A percentile compares a stretch with the other conserved stretches of the same genome.
Evolutionary conservation across 257 asterid species (phyloP).

Genomic region (Solanum etuberosum): DNA sequence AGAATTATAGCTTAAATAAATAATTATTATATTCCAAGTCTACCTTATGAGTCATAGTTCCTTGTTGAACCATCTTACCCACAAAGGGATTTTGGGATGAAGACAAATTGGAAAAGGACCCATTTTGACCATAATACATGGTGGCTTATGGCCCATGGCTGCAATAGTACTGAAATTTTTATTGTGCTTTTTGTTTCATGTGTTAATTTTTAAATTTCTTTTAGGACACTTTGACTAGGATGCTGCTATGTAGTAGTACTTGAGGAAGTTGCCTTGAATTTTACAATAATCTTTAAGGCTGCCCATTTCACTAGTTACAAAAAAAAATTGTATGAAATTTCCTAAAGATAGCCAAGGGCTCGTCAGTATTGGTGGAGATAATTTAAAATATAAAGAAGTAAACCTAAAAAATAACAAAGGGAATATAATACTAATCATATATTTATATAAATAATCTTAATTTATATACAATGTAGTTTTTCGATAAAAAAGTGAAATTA

Average conservation of each 20-base stretch:
- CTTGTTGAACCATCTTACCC: slow-evolving; percentile 4
- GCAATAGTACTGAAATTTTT: neutral
- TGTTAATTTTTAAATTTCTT: neutral
- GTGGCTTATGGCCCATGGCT: neutral
- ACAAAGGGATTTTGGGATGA: neutral
- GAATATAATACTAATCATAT: neutral
- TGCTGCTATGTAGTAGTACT: neutral
- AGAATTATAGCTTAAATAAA: neutral
- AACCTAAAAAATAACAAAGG: accelerated
- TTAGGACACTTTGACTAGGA: neutral
- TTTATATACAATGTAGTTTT: neutral
- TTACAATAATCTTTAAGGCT: neutral
- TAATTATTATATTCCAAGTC: neutral
- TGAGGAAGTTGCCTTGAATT: neutral
- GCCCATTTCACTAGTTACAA: neutral
- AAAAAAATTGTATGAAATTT: neutral
- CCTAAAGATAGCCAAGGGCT: neutral
- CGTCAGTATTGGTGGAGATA: neutral
- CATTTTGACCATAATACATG: neutral
- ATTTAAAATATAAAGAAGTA: neutral
- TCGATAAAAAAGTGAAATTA: neutral
- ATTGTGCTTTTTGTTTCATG: neutral
- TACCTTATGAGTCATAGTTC: neutral
- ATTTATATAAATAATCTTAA: neutral
- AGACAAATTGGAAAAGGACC: neutral